A percentile compares a stretch with the other conserved stretches of the same genome.
Conservation (phyloP, 768 basidiomycete genomes). For the Termitomyces sp. region DNA sequence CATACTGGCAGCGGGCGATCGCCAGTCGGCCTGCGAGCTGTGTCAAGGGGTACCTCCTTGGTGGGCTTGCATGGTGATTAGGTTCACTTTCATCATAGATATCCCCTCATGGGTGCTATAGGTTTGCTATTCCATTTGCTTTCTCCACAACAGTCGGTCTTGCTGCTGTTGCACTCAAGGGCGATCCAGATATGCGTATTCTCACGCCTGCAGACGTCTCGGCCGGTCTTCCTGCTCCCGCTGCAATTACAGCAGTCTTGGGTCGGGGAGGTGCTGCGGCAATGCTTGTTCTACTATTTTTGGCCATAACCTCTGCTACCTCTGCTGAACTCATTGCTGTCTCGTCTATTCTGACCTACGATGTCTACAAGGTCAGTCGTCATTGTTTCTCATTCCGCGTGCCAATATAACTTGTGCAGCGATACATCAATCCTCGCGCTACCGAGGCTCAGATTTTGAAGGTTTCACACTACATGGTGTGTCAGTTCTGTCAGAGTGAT, state of each 20-base stretch:
- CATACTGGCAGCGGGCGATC: constrained; percentile 92
- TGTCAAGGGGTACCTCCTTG: constrained; percentile 88
- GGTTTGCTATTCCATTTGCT: constrained; percentile 84
- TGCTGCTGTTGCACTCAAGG: constrained; percentile 77
- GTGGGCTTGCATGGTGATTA: constrained; percentile 77
- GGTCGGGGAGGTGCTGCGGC: constrained; percentile 79
- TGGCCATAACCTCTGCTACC: constrained; percentile 83
- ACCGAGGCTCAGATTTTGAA: constrained; percentile 69
- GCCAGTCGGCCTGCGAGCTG: constrained; percentile 81
- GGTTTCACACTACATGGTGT: constrained; percentile 65
- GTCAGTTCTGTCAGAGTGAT: constrained; percentile 9
- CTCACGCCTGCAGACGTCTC: constrained; percentile 64
- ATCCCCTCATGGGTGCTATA: constrained; percentile 16
- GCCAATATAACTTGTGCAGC: constrained; percentile 29
- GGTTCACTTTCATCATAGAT: not conserved
- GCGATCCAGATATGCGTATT: constrained; percentile 50
- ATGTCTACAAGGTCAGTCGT: constrained; percentile 66
- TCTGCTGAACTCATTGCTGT: constrained; percentile 92
- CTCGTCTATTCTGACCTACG: constrained; percentile 79
- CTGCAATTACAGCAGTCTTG: constrained; percentile 79
- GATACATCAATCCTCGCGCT: constrained; percentile 80
- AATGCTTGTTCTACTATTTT: constrained; percentile 77
- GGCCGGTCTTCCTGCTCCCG: constrained; percentile 84
- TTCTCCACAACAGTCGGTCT: constrained; percentile 88
- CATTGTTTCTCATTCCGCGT: not conserved